Conservation (phyloP, 2,329 filamentous ascomycete species). For the Fusarium dlaminii region DNA sequence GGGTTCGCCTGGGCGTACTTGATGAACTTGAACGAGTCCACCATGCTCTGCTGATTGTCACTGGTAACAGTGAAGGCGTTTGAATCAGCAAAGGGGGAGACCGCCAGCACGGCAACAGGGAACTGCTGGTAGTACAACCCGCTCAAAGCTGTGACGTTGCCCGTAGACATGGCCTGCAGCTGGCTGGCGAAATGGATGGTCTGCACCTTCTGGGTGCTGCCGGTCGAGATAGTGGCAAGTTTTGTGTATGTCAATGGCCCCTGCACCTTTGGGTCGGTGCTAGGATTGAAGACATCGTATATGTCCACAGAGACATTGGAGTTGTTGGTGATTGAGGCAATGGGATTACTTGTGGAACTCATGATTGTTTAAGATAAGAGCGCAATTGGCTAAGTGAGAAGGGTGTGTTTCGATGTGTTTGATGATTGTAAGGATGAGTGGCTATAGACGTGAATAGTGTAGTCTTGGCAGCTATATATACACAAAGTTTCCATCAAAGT, state of each 20-base stretch:
- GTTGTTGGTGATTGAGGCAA: neutral
- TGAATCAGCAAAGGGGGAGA: neutral
- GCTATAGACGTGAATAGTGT: fast-evolving
- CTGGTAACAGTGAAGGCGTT: neutral
- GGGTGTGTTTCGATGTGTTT: neutral
- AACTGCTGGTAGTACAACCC: neutral
- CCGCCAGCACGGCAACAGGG: neutral
- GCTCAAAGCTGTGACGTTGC: neutral
- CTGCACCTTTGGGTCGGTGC: neutral
- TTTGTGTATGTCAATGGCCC: neutral
- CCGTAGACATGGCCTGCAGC: neutral
- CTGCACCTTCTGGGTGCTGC: neutral
- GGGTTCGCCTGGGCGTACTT: neutral
- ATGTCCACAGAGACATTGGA: neutral
- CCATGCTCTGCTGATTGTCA: neutral
- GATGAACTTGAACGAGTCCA: slow-evolving; percentile 4
- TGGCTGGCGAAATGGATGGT: neutral
- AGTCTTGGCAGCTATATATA: neutral
- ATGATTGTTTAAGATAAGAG: neutral
- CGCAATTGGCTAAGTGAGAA: neutral
- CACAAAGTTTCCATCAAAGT: too few species aligned
- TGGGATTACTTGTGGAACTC: neutral
- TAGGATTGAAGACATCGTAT: neutral
- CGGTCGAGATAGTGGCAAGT: neutral
- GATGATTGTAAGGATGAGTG: neutral